Base-by-base conservation (phyloP, 345 rosid species). In the Sisymbrium altissimum region DNA sequence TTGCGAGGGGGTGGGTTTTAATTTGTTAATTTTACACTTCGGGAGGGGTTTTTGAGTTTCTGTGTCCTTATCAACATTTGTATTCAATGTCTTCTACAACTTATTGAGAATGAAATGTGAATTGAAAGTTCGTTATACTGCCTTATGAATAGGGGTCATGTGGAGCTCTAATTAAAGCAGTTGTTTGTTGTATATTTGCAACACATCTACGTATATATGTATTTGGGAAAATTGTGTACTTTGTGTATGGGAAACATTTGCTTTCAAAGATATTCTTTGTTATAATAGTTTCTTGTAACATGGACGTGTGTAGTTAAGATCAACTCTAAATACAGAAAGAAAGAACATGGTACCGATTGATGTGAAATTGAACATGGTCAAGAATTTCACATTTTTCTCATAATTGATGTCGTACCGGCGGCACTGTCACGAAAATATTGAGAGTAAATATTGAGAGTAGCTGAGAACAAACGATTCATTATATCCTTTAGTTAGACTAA, bases 61-160 rank as follows among this genome's bases (percentile, higher is more conserved):
- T 45, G 15, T 38, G 60, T 74, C 33, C 18, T 38, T 58, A 60
- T 58, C 61, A 66, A 39, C 66, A 33, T 36, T 66, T 73, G 71
- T 65, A 55, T 65, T 33, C 66, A 45, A 33, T 65, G 65, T 64
- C 57, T 44, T 64, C 21, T 45, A 11, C 56, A 64, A 43, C 46
- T 25, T 71, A 64, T 25, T 66, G 67, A 66, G 29, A 38, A 39
- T 58, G 78, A 74, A 74, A 18, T 66, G 73, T 58, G 72, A 30
- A 74, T 58, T 40, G 49, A 65, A 23, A 64, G 45, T 48, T 39
- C 46, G 19, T 15, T 65, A 13, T 21, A 27, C 72, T 57, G 60
- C 58, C 60, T 14, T 50, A n/a, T n/a, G n/a, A 23, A 21, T 13
- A 44, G 11, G 17, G 25, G 63, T 50, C 33, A 27, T 38, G 59